Evolutionary conservation across 805 yeast genomes (phyloP).

Genomic region (Candida odintsovae): DNA sequence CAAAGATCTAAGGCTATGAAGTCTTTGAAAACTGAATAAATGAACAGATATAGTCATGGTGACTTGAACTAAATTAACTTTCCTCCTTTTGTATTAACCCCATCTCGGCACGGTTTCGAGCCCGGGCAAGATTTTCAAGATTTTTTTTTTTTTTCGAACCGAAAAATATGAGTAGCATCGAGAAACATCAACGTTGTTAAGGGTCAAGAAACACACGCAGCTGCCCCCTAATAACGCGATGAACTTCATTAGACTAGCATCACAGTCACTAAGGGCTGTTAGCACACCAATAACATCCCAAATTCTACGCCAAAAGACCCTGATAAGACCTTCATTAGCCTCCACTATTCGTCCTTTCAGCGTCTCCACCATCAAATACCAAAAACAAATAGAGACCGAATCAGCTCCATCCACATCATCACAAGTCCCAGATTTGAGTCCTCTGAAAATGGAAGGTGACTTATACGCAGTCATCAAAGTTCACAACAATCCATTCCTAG

Average conservation of each 20-base stretch:
- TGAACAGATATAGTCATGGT: neutral
- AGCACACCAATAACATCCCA: neutral
- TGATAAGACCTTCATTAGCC: neutral
- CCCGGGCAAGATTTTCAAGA: neutral
- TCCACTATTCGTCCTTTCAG: neutral
- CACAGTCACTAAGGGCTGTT: neutral
- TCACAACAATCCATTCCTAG: slow-evolving; percentile 80
- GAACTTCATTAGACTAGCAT: neutral
- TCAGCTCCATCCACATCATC: neutral
- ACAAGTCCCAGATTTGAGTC: slow-evolving; percentile 37
- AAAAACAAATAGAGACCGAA: neutral
- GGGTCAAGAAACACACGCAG: neutral
- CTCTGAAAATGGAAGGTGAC: slow-evolving; percentile 61
- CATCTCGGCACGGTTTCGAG: neutral
- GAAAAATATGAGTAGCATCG: neutral
- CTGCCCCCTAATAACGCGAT: neutral
- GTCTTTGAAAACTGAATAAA: slow-evolving; percentile 18
- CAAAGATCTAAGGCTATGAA: slow-evolving; percentile 79
- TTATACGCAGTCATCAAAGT: slow-evolving; percentile 79
- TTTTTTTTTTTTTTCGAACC: neutral
- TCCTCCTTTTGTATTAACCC: neutral
- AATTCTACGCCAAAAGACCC: neutral
- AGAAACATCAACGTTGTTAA: neutral
- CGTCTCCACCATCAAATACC: neutral
- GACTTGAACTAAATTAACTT: too few species aligned